Conservation (phyloP, 1,284 basidiomycete genomes). For the Kalmanozyma brasiliensis region DNA sequence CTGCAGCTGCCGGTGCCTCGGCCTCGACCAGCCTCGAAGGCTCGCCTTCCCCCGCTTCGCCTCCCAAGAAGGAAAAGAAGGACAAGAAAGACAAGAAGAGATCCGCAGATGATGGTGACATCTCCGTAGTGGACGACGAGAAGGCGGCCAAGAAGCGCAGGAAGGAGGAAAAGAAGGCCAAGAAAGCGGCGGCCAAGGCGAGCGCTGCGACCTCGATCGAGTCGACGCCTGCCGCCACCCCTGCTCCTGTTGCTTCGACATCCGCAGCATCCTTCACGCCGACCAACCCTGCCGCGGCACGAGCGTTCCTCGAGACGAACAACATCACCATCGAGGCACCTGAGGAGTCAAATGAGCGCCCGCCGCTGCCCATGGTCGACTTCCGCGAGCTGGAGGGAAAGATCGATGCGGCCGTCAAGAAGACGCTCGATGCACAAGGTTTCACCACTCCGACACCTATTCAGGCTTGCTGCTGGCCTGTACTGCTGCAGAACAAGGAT, state of each 20-base stretch:
- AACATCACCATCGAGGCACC: slow-evolving; percentile 66
- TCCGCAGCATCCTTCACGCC: slow-evolving; percentile 62
- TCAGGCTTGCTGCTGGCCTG: slow-evolving; percentile 95
- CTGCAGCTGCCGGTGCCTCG: slow-evolving; percentile 35
- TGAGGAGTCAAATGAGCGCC: slow-evolving; percentile 69
- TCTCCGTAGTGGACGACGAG: slow-evolving; percentile 25
- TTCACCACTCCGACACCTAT: slow-evolving; percentile 95
- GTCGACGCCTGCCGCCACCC: slow-evolving; percentile 45
- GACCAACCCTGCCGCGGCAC: slow-evolving; percentile 54
- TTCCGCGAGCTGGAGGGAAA: slow-evolving; percentile 80
- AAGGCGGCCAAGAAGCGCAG: slow-evolving; percentile 68
- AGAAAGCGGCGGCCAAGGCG: slow-evolving; percentile 48
- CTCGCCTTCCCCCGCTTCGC: slow-evolving; percentile 33
- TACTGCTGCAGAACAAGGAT: slow-evolving; percentile 82
- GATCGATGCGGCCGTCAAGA: slow-evolving; percentile 73
- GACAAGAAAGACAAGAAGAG: slow-evolving; percentile 63
- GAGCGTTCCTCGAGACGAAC: slow-evolving; percentile 61
- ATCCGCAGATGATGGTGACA: slow-evolving; percentile 47
- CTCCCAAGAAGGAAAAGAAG: slow-evolving; percentile 54
- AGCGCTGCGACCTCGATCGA: slow-evolving; percentile 25
- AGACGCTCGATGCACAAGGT: slow-evolving; percentile 73
- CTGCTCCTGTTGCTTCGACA: slow-evolving; percentile 38
- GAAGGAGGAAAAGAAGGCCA: slow-evolving; percentile 59
- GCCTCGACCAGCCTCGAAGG: slow-evolving; percentile 16
- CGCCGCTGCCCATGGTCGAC: slow-evolving; percentile 74